These are phyloP conservation scores for Mrakia frigida DNA, from an alignment of 768 basidiomycete species.

Conservation along the genomic window DNA sequence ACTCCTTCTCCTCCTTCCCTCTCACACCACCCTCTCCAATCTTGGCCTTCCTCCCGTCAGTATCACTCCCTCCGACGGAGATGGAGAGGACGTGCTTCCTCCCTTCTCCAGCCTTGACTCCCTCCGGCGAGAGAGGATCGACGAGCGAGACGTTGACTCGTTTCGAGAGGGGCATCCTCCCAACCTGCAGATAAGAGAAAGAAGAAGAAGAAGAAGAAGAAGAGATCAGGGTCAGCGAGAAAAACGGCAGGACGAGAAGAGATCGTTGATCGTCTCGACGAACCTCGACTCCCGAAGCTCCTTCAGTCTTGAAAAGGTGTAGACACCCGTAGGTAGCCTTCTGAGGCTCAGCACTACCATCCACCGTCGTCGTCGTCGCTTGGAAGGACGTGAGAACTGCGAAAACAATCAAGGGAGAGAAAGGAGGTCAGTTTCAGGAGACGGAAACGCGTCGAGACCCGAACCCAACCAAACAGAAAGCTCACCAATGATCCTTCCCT, in stretches of 20 bases:
- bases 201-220: too few relatives aligned
- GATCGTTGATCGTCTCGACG: too few relatives aligned
- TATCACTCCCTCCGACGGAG: neutral
- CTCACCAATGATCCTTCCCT: constrained; percentile 8
- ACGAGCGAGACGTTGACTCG: neutral
- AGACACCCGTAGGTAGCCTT: constrained; percentile 1
- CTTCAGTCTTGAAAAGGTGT: constrained; percentile 6
- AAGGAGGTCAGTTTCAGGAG: neutral
- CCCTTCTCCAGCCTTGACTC: neutral
- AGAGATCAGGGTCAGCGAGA: too few relatives aligned
- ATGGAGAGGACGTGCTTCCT: constrained; percentile 1
- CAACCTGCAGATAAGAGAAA: neutral
- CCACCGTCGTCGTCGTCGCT: neutral
- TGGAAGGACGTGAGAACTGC: constrained; percentile 10
- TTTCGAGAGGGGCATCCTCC: neutral
- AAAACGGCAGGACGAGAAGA: too few relatives aligned
- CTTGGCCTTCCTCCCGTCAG: too few relatives aligned
- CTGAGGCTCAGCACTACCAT: neutral
- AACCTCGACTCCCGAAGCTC: neutral
- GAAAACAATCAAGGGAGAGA: neutral
- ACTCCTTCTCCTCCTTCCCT: constrained; percentile 11
- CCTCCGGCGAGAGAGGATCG: neutral
- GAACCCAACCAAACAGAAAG: too few relatives aligned
- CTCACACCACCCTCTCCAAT: neutral
- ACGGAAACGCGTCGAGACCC: neutral